Percentiles rank a stretch among this genome's conserved stretches.
Evolutionary conservation across 257 asterid species (phyloP).

Genomic region (Echites panduratus): DNA sequence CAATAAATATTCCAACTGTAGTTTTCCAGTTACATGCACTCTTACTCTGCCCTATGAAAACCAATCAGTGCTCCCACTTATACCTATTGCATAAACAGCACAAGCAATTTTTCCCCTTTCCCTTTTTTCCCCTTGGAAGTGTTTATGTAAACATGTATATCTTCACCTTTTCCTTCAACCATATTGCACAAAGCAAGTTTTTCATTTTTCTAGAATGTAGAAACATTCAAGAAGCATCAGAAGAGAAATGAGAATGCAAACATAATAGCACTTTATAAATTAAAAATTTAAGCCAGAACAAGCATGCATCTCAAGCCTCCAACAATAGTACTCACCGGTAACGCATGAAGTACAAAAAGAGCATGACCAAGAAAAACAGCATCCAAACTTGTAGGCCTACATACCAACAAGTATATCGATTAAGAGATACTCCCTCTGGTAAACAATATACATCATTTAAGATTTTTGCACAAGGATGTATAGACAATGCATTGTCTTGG

Average conservation of each 20-base stretch:
- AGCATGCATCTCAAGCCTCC: background rate
- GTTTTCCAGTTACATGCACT: background rate
- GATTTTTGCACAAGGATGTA: no score
- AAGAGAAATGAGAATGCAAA: background rate
- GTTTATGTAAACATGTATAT: background rate
- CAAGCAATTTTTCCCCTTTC: background rate
- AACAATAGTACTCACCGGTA: slow-evolving; percentile 69
- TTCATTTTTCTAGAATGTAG: background rate
- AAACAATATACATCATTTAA: no score
- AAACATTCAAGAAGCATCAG: background rate
- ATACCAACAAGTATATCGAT: slow-evolving; percentile 2
- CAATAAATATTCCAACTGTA: background rate
- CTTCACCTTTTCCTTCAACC: background rate
- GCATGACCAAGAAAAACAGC: slow-evolving; percentile 75
- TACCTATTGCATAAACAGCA: background rate
- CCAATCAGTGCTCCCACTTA: background rate
- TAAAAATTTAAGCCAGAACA: background rate
- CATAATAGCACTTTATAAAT: background rate
- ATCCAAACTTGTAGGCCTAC: slow-evolving; percentile 92
- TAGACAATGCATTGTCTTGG: no score
- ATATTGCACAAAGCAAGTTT: background rate
- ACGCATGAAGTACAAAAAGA: slow-evolving; percentile 71
- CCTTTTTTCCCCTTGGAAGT: background rate
- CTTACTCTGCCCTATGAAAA: background rate
- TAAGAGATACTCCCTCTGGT: background rate